These are phyloP conservation scores for Astraeus odoratus DNA, from an alignment of 768 basidiomycete genomes.

Conservation along the genomic window DNA sequence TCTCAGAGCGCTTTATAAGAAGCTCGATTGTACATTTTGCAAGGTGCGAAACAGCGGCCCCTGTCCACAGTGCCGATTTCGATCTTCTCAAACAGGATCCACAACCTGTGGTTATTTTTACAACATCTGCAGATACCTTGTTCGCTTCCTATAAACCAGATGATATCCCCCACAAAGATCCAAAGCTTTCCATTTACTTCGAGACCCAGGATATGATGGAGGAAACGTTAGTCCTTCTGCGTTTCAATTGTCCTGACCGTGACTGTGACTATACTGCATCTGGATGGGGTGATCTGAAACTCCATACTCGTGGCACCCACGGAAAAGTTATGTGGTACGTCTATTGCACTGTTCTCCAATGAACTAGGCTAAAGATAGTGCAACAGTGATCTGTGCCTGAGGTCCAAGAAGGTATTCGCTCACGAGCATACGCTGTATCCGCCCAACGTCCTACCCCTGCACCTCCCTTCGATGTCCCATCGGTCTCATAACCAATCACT, in stretches of 20 bases:
- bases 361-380: neutral
- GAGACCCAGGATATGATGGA: conserved; percentile 95
- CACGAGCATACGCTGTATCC: conserved; percentile 91
- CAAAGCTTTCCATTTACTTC: conserved; percentile 73
- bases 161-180: conserved; percentile 56
- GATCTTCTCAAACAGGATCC: conserved; percentile 43
- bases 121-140: conserved; percentile 50
- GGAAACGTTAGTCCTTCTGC: conserved; percentile 80
- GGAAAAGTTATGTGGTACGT: conserved; percentile 72
- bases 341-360: neutral
- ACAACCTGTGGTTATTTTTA: conserved; percentile 72
- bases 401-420: conserved; percentile 87
- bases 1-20: conserved; percentile 89
- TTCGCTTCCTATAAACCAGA: conserved; percentile 56
- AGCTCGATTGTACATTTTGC: conserved; percentile 90
- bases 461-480: conserved; percentile 67
- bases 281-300: conserved; percentile 86
- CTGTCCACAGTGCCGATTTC: neutral
- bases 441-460: conserved; percentile 52
- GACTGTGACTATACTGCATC: conserved; percentile 79
- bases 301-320: conserved; percentile 75
- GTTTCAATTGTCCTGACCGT: conserved; percentile 88
- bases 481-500: conserved; percentile 32
- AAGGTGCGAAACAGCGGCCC: conserved; percentile 50
- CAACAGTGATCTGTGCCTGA: conserved; percentile 76